These are phyloP conservation scores for Orobanche coerulescens DNA, from an alignment of 257 asterid genomes.

Conservation along the genomic window DNA sequence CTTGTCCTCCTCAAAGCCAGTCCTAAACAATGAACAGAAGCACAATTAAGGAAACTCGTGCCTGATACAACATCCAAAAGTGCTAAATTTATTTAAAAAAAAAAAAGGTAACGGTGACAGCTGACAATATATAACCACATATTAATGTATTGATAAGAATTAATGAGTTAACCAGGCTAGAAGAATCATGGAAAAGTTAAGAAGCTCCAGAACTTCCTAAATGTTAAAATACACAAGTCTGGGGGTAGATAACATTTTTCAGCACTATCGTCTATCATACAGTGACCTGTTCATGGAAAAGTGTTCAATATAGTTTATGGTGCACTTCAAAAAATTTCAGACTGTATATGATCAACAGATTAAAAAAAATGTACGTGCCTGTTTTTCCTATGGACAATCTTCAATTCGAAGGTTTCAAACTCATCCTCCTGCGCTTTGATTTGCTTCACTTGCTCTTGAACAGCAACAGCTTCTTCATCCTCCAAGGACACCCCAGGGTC, in stretches of 20 bases:
- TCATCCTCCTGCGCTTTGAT: conserved; percentile 98
- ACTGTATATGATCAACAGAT: conserved; percentile 12
- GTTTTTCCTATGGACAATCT: conserved; percentile 95
- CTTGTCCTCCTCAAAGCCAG: conserved; percentile 99
- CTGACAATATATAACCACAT: background rate
- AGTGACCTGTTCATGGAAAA: background rate
- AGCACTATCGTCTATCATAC: conserved; percentile 4
- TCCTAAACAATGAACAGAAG: conserved; percentile 45
- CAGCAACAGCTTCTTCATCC: conserved; percentile 96
- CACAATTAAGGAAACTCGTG: conserved; percentile 21
- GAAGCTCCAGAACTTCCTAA: background rate
- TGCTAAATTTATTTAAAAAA: background rate
- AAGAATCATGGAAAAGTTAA: background rate
- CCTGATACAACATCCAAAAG: background rate
- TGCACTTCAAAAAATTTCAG: background rate
- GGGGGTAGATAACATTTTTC: background rate
- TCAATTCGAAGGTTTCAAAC: conserved; percentile 86
- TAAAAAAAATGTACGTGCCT: conserved; percentile 40
- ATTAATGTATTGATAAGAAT: background rate
- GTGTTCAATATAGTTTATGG: background rate
- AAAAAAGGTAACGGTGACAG: background rate
- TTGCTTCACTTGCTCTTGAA: conserved; percentile 96
- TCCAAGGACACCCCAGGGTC: conserved; percentile 58
- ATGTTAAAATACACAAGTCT: background rate
- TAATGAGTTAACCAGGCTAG: background rate